A percentile compares a stretch with the other conserved stretches of the same genome.
Evolutionary conservation across 176 grass and related monocot species (phyloP).

Genomic region (Chloris gayana): DNA sequence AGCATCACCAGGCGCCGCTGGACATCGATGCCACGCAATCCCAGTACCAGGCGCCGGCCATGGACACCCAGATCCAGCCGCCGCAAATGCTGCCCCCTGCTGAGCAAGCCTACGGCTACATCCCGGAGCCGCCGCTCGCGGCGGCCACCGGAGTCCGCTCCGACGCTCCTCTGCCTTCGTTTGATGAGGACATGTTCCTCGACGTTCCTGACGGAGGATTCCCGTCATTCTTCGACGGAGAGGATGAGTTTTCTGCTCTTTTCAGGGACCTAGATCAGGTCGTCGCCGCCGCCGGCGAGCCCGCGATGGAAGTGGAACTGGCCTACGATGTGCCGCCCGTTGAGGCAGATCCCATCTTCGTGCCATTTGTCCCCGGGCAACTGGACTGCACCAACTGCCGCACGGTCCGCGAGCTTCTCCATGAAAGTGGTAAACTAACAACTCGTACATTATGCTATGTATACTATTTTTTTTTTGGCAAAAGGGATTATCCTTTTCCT

Average conservation of each 20-base stretch:
- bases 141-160: background rate
- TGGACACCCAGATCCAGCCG: background rate
- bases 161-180: no score
- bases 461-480: no score
- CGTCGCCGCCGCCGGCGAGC: background rate
- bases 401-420: background rate
- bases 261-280: background rate
- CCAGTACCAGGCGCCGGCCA: background rate
- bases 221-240: background rate
- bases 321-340: background rate
- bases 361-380: background rate
- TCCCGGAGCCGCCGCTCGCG: background rate
- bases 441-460: background rate
- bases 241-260: background rate
- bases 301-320: background rate
- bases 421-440: background rate
- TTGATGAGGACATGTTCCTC: background rate
- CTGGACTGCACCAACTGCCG: conserved; percentile 7
- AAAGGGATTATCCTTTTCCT: background rate
- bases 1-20: background rate
- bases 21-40: background rate
- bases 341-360: background rate
- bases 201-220: background rate
- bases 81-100: background rate
- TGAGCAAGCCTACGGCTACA: background rate